phyloP scores from a whole-genome alignment of 2,329 filamentous ascomycete genomes.

The Aureobasidium sp. region DNA sequence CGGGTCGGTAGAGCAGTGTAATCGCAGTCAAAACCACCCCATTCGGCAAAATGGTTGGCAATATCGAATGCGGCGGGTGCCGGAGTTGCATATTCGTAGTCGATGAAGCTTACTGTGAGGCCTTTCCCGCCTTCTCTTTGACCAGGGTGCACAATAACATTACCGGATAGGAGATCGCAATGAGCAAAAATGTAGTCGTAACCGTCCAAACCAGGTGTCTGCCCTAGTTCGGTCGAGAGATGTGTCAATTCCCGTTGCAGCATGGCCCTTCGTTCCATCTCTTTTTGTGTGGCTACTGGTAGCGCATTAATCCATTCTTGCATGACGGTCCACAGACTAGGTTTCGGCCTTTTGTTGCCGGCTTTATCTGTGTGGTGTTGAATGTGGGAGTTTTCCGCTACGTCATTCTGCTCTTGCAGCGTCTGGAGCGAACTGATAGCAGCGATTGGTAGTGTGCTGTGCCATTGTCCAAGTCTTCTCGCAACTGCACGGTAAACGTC shows the following conservation, averaged over 20 bases:
- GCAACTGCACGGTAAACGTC: conserved; percentile 78
- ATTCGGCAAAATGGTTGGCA: conserved; percentile 96
- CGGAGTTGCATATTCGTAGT: conserved; percentile 96
- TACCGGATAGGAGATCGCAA: conserved; percentile 92
- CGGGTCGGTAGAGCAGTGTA: conserved; percentile 73
- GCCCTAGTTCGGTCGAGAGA: conserved; percentile 64
- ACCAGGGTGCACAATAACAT: conserved; percentile 64
- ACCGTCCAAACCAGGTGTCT: conserved; percentile 67
- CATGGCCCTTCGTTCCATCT: conserved; percentile 58
- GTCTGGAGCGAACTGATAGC: conserved; percentile 37
- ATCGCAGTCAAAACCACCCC: conserved; percentile 95
- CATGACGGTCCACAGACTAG: conserved; percentile 91
- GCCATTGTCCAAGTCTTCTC: conserved; percentile 82
- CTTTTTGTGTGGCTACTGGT: conserved; percentile 62
- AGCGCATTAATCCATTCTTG: conserved; percentile 91
- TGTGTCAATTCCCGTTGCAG: conserved; percentile 69
- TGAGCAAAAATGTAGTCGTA: conserved; percentile 86
- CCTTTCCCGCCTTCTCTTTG: not conserved
- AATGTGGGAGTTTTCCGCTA: conserved; percentile 20
- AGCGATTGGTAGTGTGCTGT: conserved; percentile 59
- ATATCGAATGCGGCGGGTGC: conserved; percentile 94
- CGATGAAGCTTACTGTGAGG: conserved; percentile 70
- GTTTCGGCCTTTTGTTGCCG: conserved; percentile 56
- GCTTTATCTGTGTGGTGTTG: conserved; percentile 33
- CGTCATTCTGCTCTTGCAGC: conserved; percentile 20